Percentiles rank a stretch among this genome's conserved stretches.
phyloP scores from a whole-genome alignment of 768 basidiomycete genomes.

The Tubosaeta sp. region DNA sequence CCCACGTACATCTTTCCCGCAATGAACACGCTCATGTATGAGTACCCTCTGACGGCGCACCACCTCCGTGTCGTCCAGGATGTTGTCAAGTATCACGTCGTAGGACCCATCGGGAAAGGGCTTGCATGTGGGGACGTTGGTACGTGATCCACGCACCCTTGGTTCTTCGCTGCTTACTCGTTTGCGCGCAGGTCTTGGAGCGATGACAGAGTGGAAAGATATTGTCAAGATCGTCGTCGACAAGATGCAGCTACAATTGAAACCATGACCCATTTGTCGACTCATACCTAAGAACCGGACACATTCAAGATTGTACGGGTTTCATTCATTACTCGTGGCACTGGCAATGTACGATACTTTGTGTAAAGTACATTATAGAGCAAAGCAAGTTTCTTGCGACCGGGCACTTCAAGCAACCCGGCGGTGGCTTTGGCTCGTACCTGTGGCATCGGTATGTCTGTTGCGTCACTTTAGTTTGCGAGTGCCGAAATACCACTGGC shows the following conservation, averaged over 20 bases:
- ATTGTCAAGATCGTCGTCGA: constrained; percentile 73
- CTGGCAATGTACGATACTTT: neutral
- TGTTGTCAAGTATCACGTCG: constrained; percentile 71
- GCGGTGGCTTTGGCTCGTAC: constrained; percentile 1
- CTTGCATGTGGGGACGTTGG: constrained; percentile 93
- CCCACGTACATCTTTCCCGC: constrained; percentile 92
- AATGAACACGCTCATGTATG: constrained; percentile 99
- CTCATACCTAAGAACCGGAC: neutral
- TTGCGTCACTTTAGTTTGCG: too few relatives aligned
- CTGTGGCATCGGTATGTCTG: too few relatives aligned
- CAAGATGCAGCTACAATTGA: constrained; percentile 34
- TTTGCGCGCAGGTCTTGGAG: constrained; percentile 66
- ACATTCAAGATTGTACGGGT: neutral
- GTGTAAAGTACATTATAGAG: neutral
- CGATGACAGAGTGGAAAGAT: constrained; percentile 96
- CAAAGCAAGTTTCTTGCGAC: neutral
- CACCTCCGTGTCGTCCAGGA: constrained; percentile 76
- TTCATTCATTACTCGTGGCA: neutral
- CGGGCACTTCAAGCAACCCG: constrained; percentile 16
- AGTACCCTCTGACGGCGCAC: constrained; percentile 84
- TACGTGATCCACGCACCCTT: constrained; percentile 30
- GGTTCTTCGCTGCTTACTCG: neutral
- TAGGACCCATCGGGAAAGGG: constrained; percentile 83
- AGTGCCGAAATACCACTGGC: too few relatives aligned
- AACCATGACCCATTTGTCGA: neutral